Base-by-base conservation (phyloP, 306 rosid genomes). In the Sphenostylis stenocarpa region DNA sequence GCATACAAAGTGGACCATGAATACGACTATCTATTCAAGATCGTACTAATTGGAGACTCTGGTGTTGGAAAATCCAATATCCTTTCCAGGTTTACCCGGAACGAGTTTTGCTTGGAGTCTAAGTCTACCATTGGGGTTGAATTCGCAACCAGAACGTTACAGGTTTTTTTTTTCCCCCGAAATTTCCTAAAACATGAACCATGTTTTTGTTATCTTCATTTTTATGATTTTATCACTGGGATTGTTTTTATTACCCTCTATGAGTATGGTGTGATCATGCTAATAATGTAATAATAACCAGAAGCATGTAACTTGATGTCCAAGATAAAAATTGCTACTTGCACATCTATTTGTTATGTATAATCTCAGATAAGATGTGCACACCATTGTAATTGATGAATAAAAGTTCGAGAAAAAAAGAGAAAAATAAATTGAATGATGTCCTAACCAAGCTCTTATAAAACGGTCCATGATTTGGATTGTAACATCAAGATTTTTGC, bases 61-160 rank as follows among this genome's bases (percentile, higher is more conserved):
- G 93, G 96, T 67, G 96, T 91, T n/a, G 96, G 96, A 64, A 91
- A 91, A 85, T 89, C 96, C 14, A 91, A 91, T 56, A 91, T 91
- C 16, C 93, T 91, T n/a, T 91, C 93, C 4, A 87, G 96, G 76
- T 91, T 88, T 77, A 91, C 93, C 1, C 75, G 96, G 49, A 91
- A 91, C 11, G 93, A 91, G 81, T 91, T 91, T 10, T 91, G 89
- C 80, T 78, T 91, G 72, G 96, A 91, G 75, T 91, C 96, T 8
- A 91, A 91, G 82, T 91, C 96, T 61, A 91, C 96, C 52, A 91
- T 91, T 72, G 96, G 96, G 52, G 96, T 91, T 75, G 96, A 91
- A 81, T 91, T 91, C 58, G 96, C 96, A 33, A 91, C 93, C 13
- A 86, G 90, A 77, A 91, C 96, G n/a, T 81, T 91, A 36, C 96